Conservation (phyloP, 2,329 filamentous ascomycete species). For the Reticulascus tulasneorum region DNA sequence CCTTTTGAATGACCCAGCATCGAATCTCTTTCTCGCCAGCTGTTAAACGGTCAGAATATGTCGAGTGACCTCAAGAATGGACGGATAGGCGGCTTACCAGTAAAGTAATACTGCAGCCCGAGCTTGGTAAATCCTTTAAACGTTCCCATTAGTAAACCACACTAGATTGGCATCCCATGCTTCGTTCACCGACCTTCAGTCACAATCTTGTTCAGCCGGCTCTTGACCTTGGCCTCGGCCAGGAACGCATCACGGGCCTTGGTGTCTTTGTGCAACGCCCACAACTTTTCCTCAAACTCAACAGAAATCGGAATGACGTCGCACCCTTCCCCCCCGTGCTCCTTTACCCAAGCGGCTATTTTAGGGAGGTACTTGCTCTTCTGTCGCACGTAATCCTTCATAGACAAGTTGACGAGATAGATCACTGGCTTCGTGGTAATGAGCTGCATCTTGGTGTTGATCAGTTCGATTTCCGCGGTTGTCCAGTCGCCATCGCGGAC, state of each 20-base stretch:
- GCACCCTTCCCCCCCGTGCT: slow-evolving; percentile 34
- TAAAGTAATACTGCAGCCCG: slow-evolving; percentile 42
- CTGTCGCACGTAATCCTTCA: slow-evolving; percentile 43
- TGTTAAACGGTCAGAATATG: slow-evolving; percentile 9
- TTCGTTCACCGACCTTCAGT: no score
- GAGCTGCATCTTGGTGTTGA: slow-evolving; percentile 41
- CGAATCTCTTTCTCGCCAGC: slow-evolving; percentile 42
- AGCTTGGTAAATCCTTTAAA: slow-evolving; percentile 41
- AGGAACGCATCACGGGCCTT: slow-evolving; percentile 29
- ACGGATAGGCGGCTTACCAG: slow-evolving; percentile 19
- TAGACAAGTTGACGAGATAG: slow-evolving; percentile 41
- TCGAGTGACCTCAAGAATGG: background rate
- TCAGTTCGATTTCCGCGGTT: slow-evolving; percentile 37
- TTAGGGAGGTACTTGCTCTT: slow-evolving; percentile 41
- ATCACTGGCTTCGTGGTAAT: slow-evolving; percentile 42
- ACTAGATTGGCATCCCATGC: no score
- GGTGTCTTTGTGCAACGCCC: slow-evolving; percentile 32
- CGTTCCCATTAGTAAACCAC: no score
- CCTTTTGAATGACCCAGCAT: slow-evolving; percentile 37
- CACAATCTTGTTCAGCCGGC: slow-evolving; percentile 36
- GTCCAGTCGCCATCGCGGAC: slow-evolving; percentile 40
- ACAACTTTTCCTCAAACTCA: slow-evolving; percentile 41
- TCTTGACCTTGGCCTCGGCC: slow-evolving; percentile 37
- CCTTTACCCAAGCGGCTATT: slow-evolving; percentile 41
- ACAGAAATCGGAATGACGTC: slow-evolving; percentile 41